Evolutionary conservation across 2,329 filamentous ascomycete species (phyloP), one percentile per base, ranked within the genome.

Genomic region (Sarocladium kiliense): DNA sequence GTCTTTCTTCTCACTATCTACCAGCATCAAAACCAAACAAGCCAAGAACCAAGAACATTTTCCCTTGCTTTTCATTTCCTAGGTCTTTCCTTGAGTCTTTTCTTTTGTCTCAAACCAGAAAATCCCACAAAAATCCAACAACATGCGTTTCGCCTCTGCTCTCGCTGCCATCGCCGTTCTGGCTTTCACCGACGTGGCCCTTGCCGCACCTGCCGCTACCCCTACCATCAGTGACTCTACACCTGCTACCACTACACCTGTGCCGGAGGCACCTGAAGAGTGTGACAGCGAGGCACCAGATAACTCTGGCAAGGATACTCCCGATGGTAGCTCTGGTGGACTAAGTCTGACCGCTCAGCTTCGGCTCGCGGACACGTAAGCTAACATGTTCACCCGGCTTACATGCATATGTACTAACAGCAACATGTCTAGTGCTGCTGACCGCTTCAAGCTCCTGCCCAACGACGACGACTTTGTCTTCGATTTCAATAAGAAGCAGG

Each of bases 381-480:
- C 60, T 10, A 45, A 16, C 41, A 6, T 26, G 7, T 26, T 25
- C 7, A 10, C 18, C 5, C 19, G 10, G 16, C 21, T 45, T 26
- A 12, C 23, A 45, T 32, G 44, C 23, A 32, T n/a, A n/a, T n/a
- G 18, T 10, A 21, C 44, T 49, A 3, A 49, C 44, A 49, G n/a
- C 21, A 4, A 41, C 21, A 5, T 12, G 3, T n/a, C 3, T 47
- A 75, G 72, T 53, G 73, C 72, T 23, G 72, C 60, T 32, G 75
- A 78, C 54, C 73, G 73, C 54, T 70, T 73, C 62, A 62, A 63
- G 25, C 71, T 78, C 50, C 70, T 78, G 18, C 68, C 71, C 16
- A 64, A 74, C 11, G 66, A 78, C 59, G 56, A 66, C 3, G 68
- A 78, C 57, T 79, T 79, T 64, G 63, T 77, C 64, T 80, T 78